Conservation (phyloP, 192 early-diverging fungal genomes). For the Phlyctochytrium bullatum region DNA sequence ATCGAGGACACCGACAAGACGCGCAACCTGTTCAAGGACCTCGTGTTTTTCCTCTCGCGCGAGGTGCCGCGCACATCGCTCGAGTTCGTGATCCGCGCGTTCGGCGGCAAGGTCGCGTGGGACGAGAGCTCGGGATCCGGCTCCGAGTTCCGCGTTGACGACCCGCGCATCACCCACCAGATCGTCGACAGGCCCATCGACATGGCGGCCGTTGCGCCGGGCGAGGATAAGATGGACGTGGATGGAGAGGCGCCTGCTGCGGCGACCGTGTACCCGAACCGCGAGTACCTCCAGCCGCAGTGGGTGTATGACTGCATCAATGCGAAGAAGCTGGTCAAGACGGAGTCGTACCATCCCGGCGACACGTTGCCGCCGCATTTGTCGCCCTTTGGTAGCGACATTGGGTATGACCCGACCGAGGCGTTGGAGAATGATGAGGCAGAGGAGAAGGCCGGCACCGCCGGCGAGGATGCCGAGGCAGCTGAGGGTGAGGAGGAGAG, state of each 20-base stretch:
- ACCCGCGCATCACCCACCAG: constrained; percentile 86
- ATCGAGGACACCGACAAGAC: constrained; percentile 25
- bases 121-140: constrained; percentile 72
- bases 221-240: constrained; percentile 5
- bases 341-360: constrained; percentile 70
- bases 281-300: constrained; percentile 94
- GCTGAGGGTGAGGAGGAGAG: constrained; percentile 61
- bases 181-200: constrained; percentile 79
- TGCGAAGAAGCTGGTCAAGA: constrained; percentile 67
- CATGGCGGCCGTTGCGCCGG: no score
- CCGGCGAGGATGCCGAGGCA: constrained; percentile 54
- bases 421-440: constrained; percentile 36
- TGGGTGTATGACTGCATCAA: constrained; percentile 97
- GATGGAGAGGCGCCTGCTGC: no score
- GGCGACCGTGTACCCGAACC: constrained; percentile 22
- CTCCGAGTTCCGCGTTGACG: constrained; percentile 73
- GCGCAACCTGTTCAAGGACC: constrained; percentile 50
- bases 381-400: constrained; percentile 87
- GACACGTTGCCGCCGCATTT: constrained; percentile 86
- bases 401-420: constrained; percentile 78
- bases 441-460: constrained; percentile 50
- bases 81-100: constrained; percentile 86
- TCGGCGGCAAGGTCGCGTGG: constrained; percentile 91
- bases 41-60: constrained; percentile 83
- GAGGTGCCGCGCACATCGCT: constrained; percentile 92